A percentile compares a stretch with the other conserved stretches of the same genome.
Evolutionary conservation across 1,139 yeast genomes (phyloP).

Genomic region (Yamadazyma dendronema): DNA sequence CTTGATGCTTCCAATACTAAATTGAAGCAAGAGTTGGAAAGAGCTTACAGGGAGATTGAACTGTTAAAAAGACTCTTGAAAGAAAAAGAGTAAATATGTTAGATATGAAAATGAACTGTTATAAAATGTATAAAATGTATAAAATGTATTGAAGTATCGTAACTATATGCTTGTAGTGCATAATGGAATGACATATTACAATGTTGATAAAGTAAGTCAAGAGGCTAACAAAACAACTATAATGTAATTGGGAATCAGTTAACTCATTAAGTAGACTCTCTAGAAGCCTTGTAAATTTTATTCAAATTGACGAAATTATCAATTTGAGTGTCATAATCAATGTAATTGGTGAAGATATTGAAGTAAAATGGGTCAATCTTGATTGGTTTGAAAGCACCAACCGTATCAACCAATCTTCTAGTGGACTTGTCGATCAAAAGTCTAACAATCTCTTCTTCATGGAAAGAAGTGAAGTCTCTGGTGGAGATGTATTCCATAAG

Average conservation of each 20-base stretch:
- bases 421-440: conserved; percentile 33
- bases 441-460: conserved; percentile 36
- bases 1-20: conserved; percentile 27
- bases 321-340: conserved; percentile 27
- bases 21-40: conserved; percentile 44
- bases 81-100: conserved; percentile 13
- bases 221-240: no score
- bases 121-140: neutral
- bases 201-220: no score
- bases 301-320: conserved; percentile 19
- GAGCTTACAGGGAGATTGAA: conserved; percentile 92
- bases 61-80: conserved; percentile 60
- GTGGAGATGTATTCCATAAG: conserved; percentile 28
- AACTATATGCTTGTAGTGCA: no score
- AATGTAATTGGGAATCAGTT: no score
- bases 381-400: conserved; percentile 33
- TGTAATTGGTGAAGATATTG: conserved; percentile 24
- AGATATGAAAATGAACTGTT: neutral
- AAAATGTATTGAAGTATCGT: no score
- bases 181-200: no score
- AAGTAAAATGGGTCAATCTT: conserved; percentile 36
- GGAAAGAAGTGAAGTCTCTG: conserved; percentile 33
- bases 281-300: conserved; percentile 9
- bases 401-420: conserved; percentile 19
- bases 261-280: neutral